Conservation (phyloP, 108 stramenopile species). For the Fragilaria crotonensis region DNA sequence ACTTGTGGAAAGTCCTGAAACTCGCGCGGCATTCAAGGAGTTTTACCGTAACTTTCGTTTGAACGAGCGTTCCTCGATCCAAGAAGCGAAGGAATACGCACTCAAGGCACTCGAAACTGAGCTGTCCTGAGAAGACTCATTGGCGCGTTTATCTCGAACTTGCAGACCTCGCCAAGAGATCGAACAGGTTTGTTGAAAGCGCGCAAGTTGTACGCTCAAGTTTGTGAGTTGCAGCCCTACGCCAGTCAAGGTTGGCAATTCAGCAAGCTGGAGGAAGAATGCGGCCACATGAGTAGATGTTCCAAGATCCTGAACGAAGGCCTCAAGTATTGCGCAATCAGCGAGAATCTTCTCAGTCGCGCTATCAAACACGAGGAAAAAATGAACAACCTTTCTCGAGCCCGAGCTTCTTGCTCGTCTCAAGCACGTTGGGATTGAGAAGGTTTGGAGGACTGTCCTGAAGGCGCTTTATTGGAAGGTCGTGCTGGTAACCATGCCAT, state of each 20-base stretch:
- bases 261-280: slow-evolving; percentile 95
- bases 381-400: slow-evolving; percentile 55
- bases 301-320: slow-evolving; percentile 66
- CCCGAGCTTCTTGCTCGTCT: slow-evolving; percentile 80
- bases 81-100: slow-evolving; percentile 54
- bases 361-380: slow-evolving; percentile 92
- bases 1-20: slow-evolving; percentile 41
- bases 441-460: slow-evolving; percentile 95
- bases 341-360: slow-evolving; percentile 76
- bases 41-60: slow-evolving; percentile 55
- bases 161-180: slow-evolving; percentile 75
- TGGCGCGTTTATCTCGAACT: slow-evolving; percentile 79
- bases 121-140: slow-evolving; percentile 52
- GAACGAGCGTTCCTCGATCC: slow-evolving; percentile 42
- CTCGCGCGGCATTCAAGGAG: slow-evolving; percentile 52
- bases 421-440: slow-evolving; percentile 81
- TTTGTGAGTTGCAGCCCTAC: slow-evolving; percentile 78
- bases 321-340: slow-evolving; percentile 68
- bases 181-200: slow-evolving; percentile 67
- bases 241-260: slow-evolving; percentile 93
- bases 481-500: slow-evolving; percentile 84
- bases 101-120: slow-evolving; percentile 26
- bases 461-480: slow-evolving; percentile 94
- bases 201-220: slow-evolving; percentile 69
- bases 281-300: slow-evolving; percentile 67